Evolutionary conservation across 2,329 filamentous ascomycete genomes (phyloP).

Genomic region (Hymenoscyphus repandus): DNA sequence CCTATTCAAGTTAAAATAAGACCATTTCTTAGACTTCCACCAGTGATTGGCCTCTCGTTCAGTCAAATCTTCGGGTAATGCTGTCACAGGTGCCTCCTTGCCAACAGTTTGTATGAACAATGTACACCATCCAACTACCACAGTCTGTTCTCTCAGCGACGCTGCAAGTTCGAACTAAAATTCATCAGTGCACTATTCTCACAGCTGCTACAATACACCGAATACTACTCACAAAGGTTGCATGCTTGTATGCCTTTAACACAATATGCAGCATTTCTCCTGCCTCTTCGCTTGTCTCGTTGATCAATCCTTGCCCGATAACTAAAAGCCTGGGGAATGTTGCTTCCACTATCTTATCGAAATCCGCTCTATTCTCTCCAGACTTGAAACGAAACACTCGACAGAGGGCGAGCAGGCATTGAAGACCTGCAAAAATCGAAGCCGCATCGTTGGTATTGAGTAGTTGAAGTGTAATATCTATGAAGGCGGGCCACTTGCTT

Average conservation of each 20-base stretch:
- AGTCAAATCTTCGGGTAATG: slow-evolving; percentile 71
- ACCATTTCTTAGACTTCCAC: slow-evolving; percentile 99
- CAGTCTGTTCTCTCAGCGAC: slow-evolving; percentile 70
- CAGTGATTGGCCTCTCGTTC: slow-evolving; percentile 93
- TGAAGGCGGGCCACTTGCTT: slow-evolving; percentile 86
- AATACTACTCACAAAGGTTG: slow-evolving; percentile 71
- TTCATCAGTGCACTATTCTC: slow-evolving; percentile 30
- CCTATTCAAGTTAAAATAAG: slow-evolving; percentile 94
- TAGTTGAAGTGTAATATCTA: slow-evolving; percentile 86
- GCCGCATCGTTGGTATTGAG: slow-evolving; percentile 80
- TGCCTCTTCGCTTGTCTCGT: slow-evolving; percentile 88
- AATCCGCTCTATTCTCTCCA: slow-evolving; percentile 73
- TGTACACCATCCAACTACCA: slow-evolving; percentile 93
- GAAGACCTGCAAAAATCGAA: slow-evolving; percentile 86
- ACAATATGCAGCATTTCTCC: slow-evolving; percentile 95
- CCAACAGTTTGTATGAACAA: slow-evolving; percentile 87
- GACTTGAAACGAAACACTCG: slow-evolving; percentile 91
- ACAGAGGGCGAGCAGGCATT: slow-evolving; percentile 92
- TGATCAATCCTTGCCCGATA: slow-evolving; percentile 83
- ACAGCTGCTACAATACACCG: slow-evolving; percentile 11
- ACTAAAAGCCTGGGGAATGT: slow-evolving; percentile 83
- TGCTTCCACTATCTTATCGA: slow-evolving; percentile 88
- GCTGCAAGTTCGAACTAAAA: slow-evolving; percentile 76
- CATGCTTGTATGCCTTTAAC: slow-evolving; percentile 96
- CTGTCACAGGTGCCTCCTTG: slow-evolving; percentile 73